Evolutionary conservation across 495 filamentous ascomycete species (phyloP).

Genomic region (Clavariopsis aquatica): DNA sequence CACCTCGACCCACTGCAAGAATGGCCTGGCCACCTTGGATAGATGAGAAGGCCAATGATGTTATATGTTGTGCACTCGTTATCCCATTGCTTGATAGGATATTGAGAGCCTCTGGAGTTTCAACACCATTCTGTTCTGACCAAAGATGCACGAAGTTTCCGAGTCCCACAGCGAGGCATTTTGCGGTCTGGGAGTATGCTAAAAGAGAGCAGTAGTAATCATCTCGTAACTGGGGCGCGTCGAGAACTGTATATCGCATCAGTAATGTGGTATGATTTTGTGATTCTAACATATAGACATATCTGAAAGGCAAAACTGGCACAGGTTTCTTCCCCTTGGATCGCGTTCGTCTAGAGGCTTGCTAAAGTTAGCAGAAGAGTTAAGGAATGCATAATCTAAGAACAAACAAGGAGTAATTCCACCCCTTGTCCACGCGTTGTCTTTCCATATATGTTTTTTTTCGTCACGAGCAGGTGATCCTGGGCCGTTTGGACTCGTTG

Average conservation of each 20-base stretch:
- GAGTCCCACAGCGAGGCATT: conserved; percentile 82
- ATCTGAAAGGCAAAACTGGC: conserved; percentile 77
- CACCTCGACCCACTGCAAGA: conserved; percentile 78
- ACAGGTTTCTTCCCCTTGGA: conserved; percentile 44
- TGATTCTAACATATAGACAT: conserved; percentile 45
- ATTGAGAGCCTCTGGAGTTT: conserved; percentile 50
- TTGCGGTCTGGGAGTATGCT: conserved; percentile 73
- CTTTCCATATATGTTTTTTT: conserved; percentile 41
- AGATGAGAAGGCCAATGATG: conserved; percentile 86
- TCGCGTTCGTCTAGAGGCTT: conserved; percentile 8
- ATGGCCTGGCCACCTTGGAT: conserved; percentile 73
- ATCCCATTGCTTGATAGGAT: conserved; percentile 9
- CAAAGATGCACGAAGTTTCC: conserved; percentile 82
- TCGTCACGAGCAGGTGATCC: neutral
- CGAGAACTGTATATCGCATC: conserved; percentile 60
- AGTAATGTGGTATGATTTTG: conserved; percentile 19
- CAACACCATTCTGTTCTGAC: conserved; percentile 70
- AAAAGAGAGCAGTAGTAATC: conserved; percentile 95
- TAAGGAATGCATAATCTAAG: neutral
- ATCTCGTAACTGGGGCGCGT: conserved; percentile 84
- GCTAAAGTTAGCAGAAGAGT: neutral
- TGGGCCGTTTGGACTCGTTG: neutral
- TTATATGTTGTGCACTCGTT: conserved; percentile 55
- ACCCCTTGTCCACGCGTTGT: conserved; percentile 55
- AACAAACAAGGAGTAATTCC: conserved; percentile 38